Evolutionary conservation across 345 rosid species (phyloP).

Genomic region (Corchorus capsularis): DNA sequence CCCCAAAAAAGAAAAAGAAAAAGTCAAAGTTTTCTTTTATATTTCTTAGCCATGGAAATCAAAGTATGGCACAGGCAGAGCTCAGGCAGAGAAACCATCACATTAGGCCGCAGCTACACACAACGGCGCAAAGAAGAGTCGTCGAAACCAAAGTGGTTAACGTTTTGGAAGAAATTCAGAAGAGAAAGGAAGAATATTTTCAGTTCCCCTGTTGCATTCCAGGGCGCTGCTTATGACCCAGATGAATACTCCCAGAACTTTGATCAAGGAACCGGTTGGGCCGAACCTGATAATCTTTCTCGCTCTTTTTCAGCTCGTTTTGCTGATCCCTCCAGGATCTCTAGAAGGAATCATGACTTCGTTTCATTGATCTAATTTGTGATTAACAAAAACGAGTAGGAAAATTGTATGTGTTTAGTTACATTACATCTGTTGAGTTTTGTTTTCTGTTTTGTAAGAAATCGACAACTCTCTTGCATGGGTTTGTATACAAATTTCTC

Average conservation of each 20-base stretch:
- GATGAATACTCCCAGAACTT: slow-evolving; percentile 30
- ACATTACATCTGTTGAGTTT: background rate
- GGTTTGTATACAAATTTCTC: background rate
- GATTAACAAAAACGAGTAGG: no score
- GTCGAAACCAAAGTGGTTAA: slow-evolving; percentile 23
- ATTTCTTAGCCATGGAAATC: slow-evolving; percentile 19
- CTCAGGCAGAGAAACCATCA: slow-evolving; percentile 19
- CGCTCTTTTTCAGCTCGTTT: slow-evolving; percentile 35
- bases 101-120: slow-evolving; percentile 21
- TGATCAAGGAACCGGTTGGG: slow-evolving; percentile 30
- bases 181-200: slow-evolving; percentile 29
- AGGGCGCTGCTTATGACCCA: slow-evolving; percentile 23
- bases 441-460: background rate
- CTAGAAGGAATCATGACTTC: background rate
- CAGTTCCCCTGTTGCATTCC: slow-evolving; percentile 2
- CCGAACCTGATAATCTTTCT: slow-evolving; percentile 30
- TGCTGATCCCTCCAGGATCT: slow-evolving; percentile 33
- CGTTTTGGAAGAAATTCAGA: slow-evolving; percentile 27
- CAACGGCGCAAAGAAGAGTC: background rate
- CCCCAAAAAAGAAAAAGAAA: background rate
- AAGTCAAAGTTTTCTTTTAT: background rate
- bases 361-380: background rate
- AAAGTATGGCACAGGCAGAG: slow-evolving; percentile 18
- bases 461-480: background rate
- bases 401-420: background rate